Conservation (phyloP, 2,329 filamentous ascomycete species). For the Sphaerulina vaccinii region DNA sequence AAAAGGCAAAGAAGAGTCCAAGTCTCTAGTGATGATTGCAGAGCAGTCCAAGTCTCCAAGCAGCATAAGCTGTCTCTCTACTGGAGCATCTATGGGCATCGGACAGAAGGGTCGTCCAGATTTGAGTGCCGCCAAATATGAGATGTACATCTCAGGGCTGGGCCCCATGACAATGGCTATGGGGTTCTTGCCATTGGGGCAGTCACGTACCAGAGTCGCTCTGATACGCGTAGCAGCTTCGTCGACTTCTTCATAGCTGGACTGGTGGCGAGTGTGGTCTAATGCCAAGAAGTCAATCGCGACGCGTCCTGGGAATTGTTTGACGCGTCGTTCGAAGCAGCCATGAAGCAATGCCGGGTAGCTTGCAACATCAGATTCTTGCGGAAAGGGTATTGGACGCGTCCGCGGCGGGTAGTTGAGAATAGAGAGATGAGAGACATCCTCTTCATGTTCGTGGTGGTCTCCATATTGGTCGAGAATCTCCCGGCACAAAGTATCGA, state of each 20-base stretch:
- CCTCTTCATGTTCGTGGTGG: background rate
- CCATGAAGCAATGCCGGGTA: background rate
- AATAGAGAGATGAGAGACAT: background rate
- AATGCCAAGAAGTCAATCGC: background rate
- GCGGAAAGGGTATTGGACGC: background rate
- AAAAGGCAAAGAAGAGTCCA: background rate
- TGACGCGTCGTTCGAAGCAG: background rate
- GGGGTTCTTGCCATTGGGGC: background rate
- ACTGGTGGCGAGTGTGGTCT: background rate
- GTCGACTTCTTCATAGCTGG: background rate
- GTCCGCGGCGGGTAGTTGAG: background rate
- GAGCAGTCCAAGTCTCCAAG: background rate
- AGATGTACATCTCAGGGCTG: slow-evolving; percentile 2
- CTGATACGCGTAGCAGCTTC: too few species aligned
- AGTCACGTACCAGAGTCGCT: background rate
- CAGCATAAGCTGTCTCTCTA: background rate
- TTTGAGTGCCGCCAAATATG: background rate
- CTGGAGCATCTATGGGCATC: background rate
- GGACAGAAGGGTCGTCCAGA: slow-evolving; percentile 1
- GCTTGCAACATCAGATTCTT: background rate
- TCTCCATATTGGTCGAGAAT: too few species aligned
- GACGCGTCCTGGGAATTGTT: background rate
- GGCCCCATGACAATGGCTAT: slow-evolving; percentile 4
- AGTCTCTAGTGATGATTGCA: background rate
- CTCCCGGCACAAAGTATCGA: too few species aligned